Base-by-base conservation (phyloP, 371 early-diverging fungal genomes). In the Amoeboaphelidium occidentale region DNA sequence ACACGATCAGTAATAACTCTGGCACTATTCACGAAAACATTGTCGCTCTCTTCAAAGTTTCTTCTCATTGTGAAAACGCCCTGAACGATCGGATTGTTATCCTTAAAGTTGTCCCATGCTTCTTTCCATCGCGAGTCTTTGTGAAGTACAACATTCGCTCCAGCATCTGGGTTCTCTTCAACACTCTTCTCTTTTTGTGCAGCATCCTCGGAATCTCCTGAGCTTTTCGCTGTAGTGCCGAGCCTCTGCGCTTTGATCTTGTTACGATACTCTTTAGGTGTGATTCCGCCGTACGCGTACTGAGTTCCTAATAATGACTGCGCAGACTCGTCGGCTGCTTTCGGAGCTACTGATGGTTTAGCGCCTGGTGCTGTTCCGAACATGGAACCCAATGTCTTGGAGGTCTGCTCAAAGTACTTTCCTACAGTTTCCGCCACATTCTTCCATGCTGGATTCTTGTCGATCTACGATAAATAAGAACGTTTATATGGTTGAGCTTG, bases 41-140 rank as follows among this genome's bases (percentile, higher is more conserved):
- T 85, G 52, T 92, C 89, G 55, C 81, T 81, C 62, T 96, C 91
- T 45, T 86, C 83, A 58, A 86, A 77, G 52, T 61, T 69, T 52
- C 73, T 74, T 59, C 75, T 73, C 25, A 81, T 74, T 42, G 67
- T 70, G 64, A 84, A 81, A 47, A 89, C 67, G 14, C 74, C 74
- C 63, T 83, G 84, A 62, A 83, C 76, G 25, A 96, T 60, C 27
- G 87, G 75, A 66, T 70, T 84, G 49, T 74, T 78, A 45, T 87
- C 86, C 67, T 85, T 84, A 63, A 92, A 89, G 49, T 78, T 79
- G 42, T 68, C 69, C 93, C 93, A 92, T 57, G 79, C 72, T 63
- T 81, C 83, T 57, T 80, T 79, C 85, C 88, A 84, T 51, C 74
- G 76, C 28, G 86, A 76, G 54, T 84, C 80, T 64, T 88, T 82